Evolutionary conservation across 164 flowering plant species (phyloP), one percentile per base, ranked within the genome.

Genomic region (Chimonanthus salicifolius): DNA sequence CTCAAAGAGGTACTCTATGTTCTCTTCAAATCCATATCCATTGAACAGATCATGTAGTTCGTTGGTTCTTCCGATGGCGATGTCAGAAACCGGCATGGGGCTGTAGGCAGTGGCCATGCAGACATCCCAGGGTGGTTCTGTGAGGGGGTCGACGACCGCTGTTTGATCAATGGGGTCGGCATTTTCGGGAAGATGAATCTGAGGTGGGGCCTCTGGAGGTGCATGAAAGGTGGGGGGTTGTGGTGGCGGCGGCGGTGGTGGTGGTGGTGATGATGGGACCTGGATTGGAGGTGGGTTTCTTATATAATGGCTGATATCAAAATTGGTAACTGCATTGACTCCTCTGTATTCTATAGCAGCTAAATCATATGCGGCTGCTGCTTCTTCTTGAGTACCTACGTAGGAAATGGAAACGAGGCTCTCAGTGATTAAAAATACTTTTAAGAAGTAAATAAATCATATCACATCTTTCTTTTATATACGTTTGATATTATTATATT

Each of bases 1-100:
- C 3, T 77, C 87, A 51, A 90, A 88, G 0, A 87, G 74, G 74
- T 78, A 69, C 63, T 83, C 89, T 48, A 90, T 86, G 78, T 85
- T 77, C 2, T 88, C 90, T 71, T 87, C 86, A 45, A 90, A 87
- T 1, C 83, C 87, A 0, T 43, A 15, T 9, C 74, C 81, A 48
- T 70, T 75, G 15, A 86, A 81, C 78, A 87, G 66, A 33, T 86
- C 86, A 50, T 80, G 73, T 2, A 83, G 44, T n/a, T 82, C 88
- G 5, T 75, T 70, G 2, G 86, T 6, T 45, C 78, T 74, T 3
- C 75, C 85, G 7, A 86, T 47, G 45, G 78, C 78, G 18, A 78
- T 51, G 48, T 86, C 82, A 0, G 88, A 77, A 21, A 81, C 72
- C 0, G 75, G 79, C 5, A 79, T 69, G 5, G 75, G 54, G 60